Percentiles rank a stretch among this genome's conserved stretches.
These are phyloP conservation scores for Aspergillus novofumigatus DNA, from an alignment of 2,329 filamentous ascomycete genomes.

Conservation along the genomic window DNA sequence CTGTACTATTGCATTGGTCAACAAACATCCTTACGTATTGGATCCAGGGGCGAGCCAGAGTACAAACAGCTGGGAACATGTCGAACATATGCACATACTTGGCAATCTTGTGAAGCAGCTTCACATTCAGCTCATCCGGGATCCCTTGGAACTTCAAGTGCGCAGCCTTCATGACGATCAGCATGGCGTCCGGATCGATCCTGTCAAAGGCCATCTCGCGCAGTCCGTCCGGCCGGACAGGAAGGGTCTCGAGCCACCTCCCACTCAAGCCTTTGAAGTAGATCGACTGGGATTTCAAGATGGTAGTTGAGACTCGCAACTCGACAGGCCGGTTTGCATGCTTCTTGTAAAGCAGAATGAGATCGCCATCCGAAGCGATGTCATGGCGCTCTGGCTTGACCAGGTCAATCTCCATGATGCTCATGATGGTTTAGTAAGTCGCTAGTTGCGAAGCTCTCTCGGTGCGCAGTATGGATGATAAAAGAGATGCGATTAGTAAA, in stretches of 20 bases:
- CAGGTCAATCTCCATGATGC: neutral
- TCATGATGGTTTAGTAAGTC: neutral
- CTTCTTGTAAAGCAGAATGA: neutral
- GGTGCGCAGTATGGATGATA: neutral
- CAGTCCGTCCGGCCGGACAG: too few species aligned
- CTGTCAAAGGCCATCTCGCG: too few species aligned
- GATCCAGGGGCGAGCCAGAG: neutral
- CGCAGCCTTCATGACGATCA: too few species aligned
- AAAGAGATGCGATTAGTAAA: neutral
- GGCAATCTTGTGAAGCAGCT: neutral
- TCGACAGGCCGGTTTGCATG: neutral
- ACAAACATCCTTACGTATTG: neutral
- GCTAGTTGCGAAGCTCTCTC: neutral
- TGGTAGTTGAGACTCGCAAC: neutral
- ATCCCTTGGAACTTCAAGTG: too few species aligned
- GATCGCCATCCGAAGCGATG: neutral
- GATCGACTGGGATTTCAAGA: too few species aligned
- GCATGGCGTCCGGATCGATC: too few species aligned
- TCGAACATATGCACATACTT: neutral
- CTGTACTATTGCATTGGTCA: neutral
- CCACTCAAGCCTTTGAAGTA: too few species aligned
- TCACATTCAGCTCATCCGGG: too few species aligned
- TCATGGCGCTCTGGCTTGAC: neutral
- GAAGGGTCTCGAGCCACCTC: too few species aligned
- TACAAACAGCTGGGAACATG: neutral